Base-by-base conservation (phyloP, 2,329 filamentous ascomycete genomes). In the Colletotrichum orbiculare region DNA sequence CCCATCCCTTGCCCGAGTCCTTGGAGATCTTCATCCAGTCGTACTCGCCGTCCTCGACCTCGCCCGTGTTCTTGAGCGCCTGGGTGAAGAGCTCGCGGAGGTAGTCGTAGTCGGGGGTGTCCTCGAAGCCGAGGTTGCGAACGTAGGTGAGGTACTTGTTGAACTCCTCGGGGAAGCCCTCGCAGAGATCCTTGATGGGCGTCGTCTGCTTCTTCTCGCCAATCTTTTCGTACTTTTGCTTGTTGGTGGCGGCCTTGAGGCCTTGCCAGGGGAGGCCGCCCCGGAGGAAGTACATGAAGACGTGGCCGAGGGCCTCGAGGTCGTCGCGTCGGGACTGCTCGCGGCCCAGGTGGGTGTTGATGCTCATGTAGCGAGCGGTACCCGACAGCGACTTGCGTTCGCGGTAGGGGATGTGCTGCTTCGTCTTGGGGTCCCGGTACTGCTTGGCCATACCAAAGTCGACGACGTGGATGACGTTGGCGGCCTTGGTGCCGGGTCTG, bases 141-240 rank as follows among this genome's bases (percentile, higher is more conserved):
- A 98, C 96, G 73, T 99, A 98, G 70, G 91, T 97, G 61, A 99
- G 84, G 79, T 99, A 99, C 80, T 97, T 96, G 84, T 91, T 96
- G 79, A 99, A 97, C 81, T 99, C 94, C 77, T 97, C 93, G 70
- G 96, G 95, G 81, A 97, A 98, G 55, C 93, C 91, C 72, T 97
- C 94, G 77, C 95, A 98, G 13, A 99, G 88, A 73, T 99, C 96
- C 83, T 97, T 97, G 82, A 99, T 96, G 6, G 89, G 88, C 25
- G 96, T 98, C 0, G 95, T 97, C 83, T 98, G 96, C 85, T 99
- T 99, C 91, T 99, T 98, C 85, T 99, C 95, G 49, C 96, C 96
- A 79, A 99, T 99, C 87, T 98, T 98, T 82, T 99, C 96, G 77
- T 99, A 99, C 83, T 99, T 99, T 78, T 99, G 96, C 88, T 99